These are phyloP conservation scores for Plenodomus tracheiphilus DNA, from an alignment of 2,329 filamentous ascomycete genomes.

Conservation along the genomic window DNA sequence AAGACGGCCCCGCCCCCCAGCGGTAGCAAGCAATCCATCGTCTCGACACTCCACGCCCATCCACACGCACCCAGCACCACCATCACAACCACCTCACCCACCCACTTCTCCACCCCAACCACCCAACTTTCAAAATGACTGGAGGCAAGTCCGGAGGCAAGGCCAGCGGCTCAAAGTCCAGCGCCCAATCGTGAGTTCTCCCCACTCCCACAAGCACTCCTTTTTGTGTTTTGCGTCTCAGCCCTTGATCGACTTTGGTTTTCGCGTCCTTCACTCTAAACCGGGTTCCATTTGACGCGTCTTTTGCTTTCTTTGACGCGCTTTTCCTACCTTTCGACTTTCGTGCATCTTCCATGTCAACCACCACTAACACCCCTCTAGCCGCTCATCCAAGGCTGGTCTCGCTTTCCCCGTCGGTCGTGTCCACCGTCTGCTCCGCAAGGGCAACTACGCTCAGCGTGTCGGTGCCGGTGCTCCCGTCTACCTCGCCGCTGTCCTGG, in stretches of 20 bases:
- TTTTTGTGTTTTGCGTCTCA: conserved; percentile 18
- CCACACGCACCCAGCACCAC: conserved; percentile 18
- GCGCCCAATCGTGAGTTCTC: conserved; percentile 90
- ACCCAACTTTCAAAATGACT: conserved; percentile 83
- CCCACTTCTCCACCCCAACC: conserved; percentile 44
- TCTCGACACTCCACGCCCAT: conserved; percentile 39
- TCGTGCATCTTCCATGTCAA: conserved; percentile 8
- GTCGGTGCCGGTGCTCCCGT: conserved; percentile 97
- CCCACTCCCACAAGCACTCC: conserved; percentile 3
- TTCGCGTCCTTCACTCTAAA: conserved; percentile 3
- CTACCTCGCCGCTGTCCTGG: conserved; percentile 94
- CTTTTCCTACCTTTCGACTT: conserved; percentile 13
- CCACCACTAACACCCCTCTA: conserved; percentile 53
- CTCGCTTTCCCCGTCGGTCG: conserved; percentile 98
- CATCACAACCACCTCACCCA: conserved; percentile 26
- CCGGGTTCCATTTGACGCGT: conserved; percentile 26
- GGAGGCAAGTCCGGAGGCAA: conserved; percentile 99
- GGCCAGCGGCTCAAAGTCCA: conserved; percentile 94
- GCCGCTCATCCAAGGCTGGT: conserved; percentile 98
- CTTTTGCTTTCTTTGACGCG: conserved; percentile 46
- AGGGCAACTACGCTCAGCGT: conserved; percentile 99
- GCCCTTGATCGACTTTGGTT: conserved; percentile 2
- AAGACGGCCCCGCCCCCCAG: conserved; percentile 44
- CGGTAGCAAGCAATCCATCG: conserved; percentile 47
- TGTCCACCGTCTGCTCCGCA: conserved; percentile 98